Percentiles rank a stretch among this genome's conserved stretches.
Evolutionary conservation across 2,329 filamentous ascomycete species (phyloP).

Genomic region (Periconia sp.): DNA sequence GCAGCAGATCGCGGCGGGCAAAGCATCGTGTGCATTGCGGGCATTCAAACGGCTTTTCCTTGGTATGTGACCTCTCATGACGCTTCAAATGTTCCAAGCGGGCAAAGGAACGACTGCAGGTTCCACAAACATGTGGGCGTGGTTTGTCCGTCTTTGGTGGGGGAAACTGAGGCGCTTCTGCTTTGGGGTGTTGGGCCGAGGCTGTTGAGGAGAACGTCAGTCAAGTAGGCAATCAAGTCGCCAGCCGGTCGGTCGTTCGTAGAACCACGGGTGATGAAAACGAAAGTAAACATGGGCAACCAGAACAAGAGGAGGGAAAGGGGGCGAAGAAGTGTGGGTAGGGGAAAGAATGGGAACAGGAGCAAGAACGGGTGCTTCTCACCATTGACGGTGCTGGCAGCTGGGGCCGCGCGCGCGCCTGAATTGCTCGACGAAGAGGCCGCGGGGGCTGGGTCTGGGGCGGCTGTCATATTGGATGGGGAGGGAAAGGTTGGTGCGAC

Average conservation of each 20-base stretch:
- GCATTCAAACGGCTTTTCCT: conserved; percentile 98
- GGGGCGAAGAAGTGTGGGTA: neutral
- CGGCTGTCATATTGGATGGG: conserved; percentile 11
- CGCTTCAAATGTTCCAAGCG: conserved; percentile 95
- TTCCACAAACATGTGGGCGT: conserved; percentile 88
- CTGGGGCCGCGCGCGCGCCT: conserved; percentile 29
- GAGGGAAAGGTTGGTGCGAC: conserved; percentile 1
- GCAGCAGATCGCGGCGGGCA: conserved; percentile 83
- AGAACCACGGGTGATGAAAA: too few species aligned
- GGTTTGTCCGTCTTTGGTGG: conserved; percentile 97
- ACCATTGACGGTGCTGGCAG: conserved; percentile 36
- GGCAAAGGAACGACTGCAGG: conserved; percentile 89
- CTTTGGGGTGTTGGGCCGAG: conserved; percentile 35
- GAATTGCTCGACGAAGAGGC: conserved; percentile 27
- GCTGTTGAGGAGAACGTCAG: conserved; percentile 28
- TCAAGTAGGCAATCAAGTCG: conserved; percentile 1
- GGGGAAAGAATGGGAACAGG: neutral
- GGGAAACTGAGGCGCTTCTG: conserved; percentile 57
- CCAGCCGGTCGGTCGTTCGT: too few species aligned
- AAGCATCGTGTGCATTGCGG: conserved; percentile 94
- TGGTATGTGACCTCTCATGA: conserved; percentile 96
- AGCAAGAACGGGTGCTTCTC: conserved; percentile 10
- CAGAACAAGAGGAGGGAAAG: too few species aligned
- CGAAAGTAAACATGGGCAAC: too few species aligned
- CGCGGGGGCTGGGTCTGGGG: conserved; percentile 29